phyloP scores from a whole-genome alignment of 2,329 filamentous ascomycete species.

The Curvularia sp. region DNA sequence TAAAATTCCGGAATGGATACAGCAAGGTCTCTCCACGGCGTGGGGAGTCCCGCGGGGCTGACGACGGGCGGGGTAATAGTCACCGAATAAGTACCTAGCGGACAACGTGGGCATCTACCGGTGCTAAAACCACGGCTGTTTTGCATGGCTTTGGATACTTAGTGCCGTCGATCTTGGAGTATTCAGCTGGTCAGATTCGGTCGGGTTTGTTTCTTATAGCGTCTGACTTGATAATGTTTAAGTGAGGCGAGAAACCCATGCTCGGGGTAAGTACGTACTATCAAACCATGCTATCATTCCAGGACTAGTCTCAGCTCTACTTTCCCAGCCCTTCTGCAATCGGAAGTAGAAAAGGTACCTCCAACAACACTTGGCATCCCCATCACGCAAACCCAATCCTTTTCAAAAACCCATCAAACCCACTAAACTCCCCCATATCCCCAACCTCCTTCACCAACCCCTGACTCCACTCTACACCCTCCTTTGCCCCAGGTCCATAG shows the following conservation, averaged over 20 bases:
- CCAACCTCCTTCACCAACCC: not conserved
- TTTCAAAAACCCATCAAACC: not conserved
- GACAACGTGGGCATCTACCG: conserved; percentile 7
- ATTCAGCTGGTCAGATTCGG: too few species aligned
- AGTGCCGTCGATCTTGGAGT: not conserved
- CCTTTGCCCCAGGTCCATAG: conserved; percentile 20
- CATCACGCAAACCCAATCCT: not conserved
- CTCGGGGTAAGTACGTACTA: not conserved
- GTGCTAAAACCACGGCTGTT: conserved; percentile 11
- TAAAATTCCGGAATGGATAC: too few species aligned
- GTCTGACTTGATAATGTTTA: not conserved
- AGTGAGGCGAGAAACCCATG: not conserved
- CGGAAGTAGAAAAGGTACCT: not conserved
- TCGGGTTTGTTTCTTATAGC: too few species aligned
- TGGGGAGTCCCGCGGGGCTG: conserved; percentile 3
- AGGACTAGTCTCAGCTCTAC: not conserved
- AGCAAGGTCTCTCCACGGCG: not conserved
- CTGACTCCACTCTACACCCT: conserved; percentile 21
- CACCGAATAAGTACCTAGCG: conserved; percentile 2
- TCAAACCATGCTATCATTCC: not conserved
- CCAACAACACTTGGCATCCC: not conserved
- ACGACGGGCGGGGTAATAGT: conserved; percentile 11
- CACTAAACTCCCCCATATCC: not conserved
- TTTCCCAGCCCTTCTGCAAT: not conserved
- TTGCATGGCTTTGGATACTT: not conserved